phyloP scores from a whole-genome alignment of 805 yeast species.

The Wickerhamiella kazuoi region DNA sequence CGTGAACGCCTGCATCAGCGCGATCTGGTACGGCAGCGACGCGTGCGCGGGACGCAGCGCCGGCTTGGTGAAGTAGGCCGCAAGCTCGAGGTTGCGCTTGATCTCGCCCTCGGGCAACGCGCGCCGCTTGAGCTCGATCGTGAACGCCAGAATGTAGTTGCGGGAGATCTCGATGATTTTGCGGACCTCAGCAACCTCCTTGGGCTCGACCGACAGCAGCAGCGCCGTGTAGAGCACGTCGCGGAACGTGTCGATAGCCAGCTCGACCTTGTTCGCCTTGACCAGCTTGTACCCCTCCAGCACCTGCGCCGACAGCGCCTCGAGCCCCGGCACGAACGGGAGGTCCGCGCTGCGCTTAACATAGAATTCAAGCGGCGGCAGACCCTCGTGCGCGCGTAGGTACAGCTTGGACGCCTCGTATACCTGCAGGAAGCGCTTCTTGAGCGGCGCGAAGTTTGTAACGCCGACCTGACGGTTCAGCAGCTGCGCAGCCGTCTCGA shows the following conservation, averaged over 20 bases:
- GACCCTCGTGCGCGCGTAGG: conserved; percentile 54
- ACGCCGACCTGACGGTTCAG: conserved; percentile 80
- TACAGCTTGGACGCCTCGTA: conserved; percentile 65
- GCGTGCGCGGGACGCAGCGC: conserved; percentile 69
- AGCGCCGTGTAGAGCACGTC: conserved; percentile 58
- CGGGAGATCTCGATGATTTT: conserved; percentile 59
- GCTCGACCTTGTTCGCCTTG: conserved; percentile 65
- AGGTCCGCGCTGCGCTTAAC: conserved; percentile 51
- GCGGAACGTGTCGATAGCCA: conserved; percentile 67
- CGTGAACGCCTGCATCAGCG: conserved; percentile 83
- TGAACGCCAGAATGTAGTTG: conserved; percentile 81
- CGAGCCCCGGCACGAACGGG: conserved; percentile 65
- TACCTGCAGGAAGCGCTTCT: conserved; percentile 64
- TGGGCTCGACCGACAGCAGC: conserved; percentile 39
- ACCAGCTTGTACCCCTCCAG: conserved; percentile 67
- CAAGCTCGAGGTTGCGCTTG: conserved; percentile 81
- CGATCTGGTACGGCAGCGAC: conserved; percentile 79
- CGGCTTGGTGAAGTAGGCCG: conserved; percentile 85
- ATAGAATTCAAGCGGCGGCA: conserved; percentile 51
- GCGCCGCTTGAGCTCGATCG: conserved; percentile 83
- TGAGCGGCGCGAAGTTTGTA: conserved; percentile 71
- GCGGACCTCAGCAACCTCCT: conserved; percentile 58
- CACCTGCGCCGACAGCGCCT: conserved; percentile 39
- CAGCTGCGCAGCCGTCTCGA: conserved; percentile 88
- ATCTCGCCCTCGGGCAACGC: conserved; percentile 42